These are phyloP conservation scores for Paramarasmius palmivorus DNA, from an alignment of 1,284 basidiomycete species.

Conservation along the genomic window DNA sequence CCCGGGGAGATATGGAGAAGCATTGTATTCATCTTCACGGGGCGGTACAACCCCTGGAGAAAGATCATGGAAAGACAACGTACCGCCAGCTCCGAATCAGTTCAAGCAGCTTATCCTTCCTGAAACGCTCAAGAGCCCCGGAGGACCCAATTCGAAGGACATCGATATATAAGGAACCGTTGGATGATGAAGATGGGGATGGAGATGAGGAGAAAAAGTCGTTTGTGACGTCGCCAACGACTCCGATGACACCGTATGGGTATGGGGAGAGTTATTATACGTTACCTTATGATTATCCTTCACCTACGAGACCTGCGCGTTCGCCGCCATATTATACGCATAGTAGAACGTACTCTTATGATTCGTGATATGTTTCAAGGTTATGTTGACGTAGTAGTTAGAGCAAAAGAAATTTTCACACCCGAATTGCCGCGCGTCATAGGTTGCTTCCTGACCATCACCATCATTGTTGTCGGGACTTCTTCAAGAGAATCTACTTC, in stretches of 20 bases:
- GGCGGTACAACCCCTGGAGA: constrained; percentile 16
- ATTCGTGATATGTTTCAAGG: too few relatives aligned
- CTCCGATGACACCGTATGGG: neutral
- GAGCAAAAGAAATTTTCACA: too few relatives aligned
- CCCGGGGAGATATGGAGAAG: constrained; percentile 13
- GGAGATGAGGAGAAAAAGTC: neutral
- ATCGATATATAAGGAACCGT: neutral
- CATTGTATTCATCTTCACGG: constrained; percentile 13
- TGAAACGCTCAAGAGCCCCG: neutral
- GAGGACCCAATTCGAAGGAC: neutral
- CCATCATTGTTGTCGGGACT: too few relatives aligned
- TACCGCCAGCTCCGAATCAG: neutral
- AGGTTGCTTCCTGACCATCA: too few relatives aligned
- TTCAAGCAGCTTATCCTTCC: neutral
- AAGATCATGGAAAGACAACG: neutral
- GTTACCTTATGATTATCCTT: neutral
- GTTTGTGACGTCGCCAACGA: neutral
- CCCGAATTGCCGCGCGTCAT: too few relatives aligned
- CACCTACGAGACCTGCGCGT: neutral
- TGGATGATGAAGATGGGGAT: neutral
- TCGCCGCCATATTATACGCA: neutral
- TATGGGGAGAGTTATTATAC: too few relatives aligned
- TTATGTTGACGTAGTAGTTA: too few relatives aligned
- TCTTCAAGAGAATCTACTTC: too few relatives aligned
- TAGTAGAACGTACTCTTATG: neutral